These are phyloP conservation scores for Diaporthe amygdali DNA, from an alignment of 2,329 filamentous ascomycete genomes.

Conservation along the genomic window DNA sequence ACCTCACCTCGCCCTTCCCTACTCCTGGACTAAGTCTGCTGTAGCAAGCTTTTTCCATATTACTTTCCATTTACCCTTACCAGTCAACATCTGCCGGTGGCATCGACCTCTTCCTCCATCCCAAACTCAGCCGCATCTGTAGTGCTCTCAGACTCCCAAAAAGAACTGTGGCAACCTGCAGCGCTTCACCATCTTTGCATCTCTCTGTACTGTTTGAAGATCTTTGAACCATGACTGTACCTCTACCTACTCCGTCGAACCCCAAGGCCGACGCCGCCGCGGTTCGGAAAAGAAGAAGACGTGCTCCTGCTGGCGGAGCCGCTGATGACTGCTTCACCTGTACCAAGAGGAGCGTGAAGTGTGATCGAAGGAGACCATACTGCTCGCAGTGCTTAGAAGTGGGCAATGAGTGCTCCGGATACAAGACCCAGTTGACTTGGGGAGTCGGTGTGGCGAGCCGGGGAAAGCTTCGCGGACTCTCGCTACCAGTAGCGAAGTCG, in stretches of 20 bases:
- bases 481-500: conserved; percentile 71
- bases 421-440: conserved; percentile 97
- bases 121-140: conserved; percentile 23
- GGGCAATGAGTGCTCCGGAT: conserved; percentile 91
- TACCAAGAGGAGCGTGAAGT: conserved; percentile 81
- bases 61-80: conserved; percentile 47
- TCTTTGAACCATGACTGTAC: conserved; percentile 52
- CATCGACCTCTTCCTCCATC: conserved; percentile 36
- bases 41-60: conserved; percentile 44
- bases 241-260: conserved; percentile 45
- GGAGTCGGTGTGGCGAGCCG: conserved; percentile 93
- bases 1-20: conserved; percentile 40
- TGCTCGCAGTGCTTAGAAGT: conserved; percentile 93
- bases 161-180: conserved; percentile 18
- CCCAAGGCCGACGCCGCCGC: conserved; percentile 43
- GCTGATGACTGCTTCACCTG: conserved; percentile 96
- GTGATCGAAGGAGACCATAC: conserved; percentile 90
- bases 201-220: not conserved
- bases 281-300: conserved; percentile 77
- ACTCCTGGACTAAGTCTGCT: conserved; percentile 27
- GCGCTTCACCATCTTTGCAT: not conserved
- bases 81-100: conserved; percentile 38
- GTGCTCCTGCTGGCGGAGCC: conserved; percentile 86
- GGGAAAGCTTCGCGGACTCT: conserved; percentile 90
- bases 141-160: conserved; percentile 25